phyloP scores from a whole-genome alignment of 179 eudicot genomes.

The Spergularia azorica region DNA sequence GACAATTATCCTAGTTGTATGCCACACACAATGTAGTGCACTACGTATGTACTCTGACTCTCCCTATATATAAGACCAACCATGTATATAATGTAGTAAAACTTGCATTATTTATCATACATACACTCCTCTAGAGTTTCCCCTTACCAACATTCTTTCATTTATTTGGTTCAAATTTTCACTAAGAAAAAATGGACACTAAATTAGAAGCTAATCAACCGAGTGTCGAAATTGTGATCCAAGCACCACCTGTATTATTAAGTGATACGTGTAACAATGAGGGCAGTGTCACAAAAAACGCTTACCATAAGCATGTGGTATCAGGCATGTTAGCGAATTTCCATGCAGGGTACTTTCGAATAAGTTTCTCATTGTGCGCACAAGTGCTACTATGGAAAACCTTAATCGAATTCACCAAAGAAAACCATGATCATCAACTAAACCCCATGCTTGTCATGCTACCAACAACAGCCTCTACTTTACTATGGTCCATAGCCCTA shows the following conservation, averaged over 20 bases:
- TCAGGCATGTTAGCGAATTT: constrained; percentile 23
- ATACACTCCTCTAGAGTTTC: not conserved
- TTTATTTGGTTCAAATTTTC: not conserved
- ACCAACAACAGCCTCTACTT: constrained; percentile 34
- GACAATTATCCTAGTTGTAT: not conserved
- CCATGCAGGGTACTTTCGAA: constrained; percentile 51
- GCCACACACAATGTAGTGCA: not conserved
- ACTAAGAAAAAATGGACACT: constrained; percentile 10
- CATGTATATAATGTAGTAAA: not conserved
- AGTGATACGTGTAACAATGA: not conserved
- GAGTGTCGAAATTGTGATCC: constrained; percentile 17
- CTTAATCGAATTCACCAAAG: constrained; percentile 23
- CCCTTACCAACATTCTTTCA: no score
- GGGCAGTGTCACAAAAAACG: not conserved
- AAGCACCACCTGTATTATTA: constrained; percentile 5
- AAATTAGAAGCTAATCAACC: not conserved
- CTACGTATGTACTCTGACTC: not conserved
- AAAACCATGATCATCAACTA: constrained; percentile 9
- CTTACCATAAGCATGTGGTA: constrained; percentile 14
- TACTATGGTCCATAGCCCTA: constrained; percentile 41
- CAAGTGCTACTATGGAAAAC: constrained; percentile 51
- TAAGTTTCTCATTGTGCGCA: constrained; percentile 39
- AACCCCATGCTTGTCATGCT: constrained; percentile 21
- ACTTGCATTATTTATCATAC: not conserved
- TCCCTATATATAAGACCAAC: not conserved